Evolutionary conservation across 164 flowering plant genomes (phyloP).

Genomic region (Vitis cinerea): DNA sequence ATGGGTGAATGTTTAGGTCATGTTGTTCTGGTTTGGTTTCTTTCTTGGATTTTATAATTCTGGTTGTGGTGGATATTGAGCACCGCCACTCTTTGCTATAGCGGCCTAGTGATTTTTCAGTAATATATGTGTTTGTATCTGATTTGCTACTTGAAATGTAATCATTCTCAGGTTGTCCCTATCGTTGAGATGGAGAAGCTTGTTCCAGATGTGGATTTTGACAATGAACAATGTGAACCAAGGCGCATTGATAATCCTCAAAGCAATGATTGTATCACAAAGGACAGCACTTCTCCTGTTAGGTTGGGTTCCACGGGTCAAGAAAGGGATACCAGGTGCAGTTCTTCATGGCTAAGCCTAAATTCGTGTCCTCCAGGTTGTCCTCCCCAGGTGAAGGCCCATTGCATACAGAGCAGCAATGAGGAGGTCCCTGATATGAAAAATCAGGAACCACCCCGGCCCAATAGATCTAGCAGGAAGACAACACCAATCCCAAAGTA

Average conservation of each 20-base stretch:
- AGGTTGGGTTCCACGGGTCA: constrained; percentile 16
- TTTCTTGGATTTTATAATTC: too few relatives aligned
- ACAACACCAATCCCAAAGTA: constrained; percentile 11
- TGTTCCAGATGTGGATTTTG: constrained; percentile 15
- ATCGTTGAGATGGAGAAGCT: constrained; percentile 11
- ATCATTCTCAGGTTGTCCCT: constrained; percentile 13
- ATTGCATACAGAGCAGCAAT: constrained; percentile 3
- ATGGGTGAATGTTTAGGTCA: too few relatives aligned
- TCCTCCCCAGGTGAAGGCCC: constrained; percentile 2
- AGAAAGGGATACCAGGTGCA: constrained; percentile 18
- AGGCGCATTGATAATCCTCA: constrained; percentile 3
- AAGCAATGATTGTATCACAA: not conserved
- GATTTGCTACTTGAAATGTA: not conserved
- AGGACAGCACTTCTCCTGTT: constrained; percentile 7
- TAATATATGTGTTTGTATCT: not conserved
- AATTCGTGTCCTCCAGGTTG: constrained; percentile 21
- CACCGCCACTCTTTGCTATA: too few relatives aligned
- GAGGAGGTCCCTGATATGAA: constrained; percentile 3
- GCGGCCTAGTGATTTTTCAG: too few relatives aligned
- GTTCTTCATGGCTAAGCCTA: constrained; percentile 24
- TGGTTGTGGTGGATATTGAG: too few relatives aligned
- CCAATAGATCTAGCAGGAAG: constrained; percentile 33
- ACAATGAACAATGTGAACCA: constrained; percentile 12
- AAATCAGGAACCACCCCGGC: constrained; percentile 16
- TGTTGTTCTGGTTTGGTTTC: too few relatives aligned